Evolutionary conservation across 345 rosid genomes (phyloP).

Genomic region (Pistacia integerrima): DNA sequence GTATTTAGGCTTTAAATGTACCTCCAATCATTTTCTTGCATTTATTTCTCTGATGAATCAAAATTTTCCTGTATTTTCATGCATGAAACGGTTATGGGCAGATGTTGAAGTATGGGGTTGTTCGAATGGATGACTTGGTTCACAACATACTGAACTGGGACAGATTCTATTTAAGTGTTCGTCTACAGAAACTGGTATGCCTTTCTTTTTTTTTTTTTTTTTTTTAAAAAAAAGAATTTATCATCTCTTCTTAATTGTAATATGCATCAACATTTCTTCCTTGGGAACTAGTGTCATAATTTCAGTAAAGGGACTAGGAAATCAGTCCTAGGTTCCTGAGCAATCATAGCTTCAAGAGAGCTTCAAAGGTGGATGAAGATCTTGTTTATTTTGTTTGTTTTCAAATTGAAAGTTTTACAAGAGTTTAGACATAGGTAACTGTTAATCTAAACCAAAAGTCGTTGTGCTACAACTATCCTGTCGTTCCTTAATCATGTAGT

Average conservation of each 20-base stretch:
- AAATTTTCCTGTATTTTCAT: slow-evolving; percentile 16
- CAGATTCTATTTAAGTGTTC: slow-evolving; percentile 80
- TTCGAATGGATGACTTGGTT: slow-evolving; percentile 75
- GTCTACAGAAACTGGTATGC: slow-evolving; percentile 77
- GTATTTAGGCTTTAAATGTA: neutral
- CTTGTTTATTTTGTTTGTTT: neutral
- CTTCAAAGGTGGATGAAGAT: neutral
- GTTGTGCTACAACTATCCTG: neutral
- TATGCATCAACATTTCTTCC: neutral
- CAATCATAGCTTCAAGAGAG: neutral
- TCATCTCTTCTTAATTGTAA: neutral
- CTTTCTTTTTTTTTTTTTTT: neutral
- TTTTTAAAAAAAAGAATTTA: too few species aligned
- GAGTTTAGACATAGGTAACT: neutral
- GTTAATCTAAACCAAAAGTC: neutral
- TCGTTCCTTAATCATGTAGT: neutral
- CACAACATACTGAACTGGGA: slow-evolving; percentile 76
- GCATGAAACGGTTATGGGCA: slow-evolving; percentile 33
- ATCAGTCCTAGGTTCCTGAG: neutral
- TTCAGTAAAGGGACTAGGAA: neutral
- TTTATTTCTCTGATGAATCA: neutral
- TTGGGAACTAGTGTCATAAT: neutral
- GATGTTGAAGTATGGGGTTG: slow-evolving; percentile 91
- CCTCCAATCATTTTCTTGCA: slow-evolving; percentile 7
- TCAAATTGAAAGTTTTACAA: neutral